Evolutionary conservation across 305 asterid genomes (phyloP), one percentile per base, ranked within the genome.

Genomic region (Rubia tinctorum): DNA sequence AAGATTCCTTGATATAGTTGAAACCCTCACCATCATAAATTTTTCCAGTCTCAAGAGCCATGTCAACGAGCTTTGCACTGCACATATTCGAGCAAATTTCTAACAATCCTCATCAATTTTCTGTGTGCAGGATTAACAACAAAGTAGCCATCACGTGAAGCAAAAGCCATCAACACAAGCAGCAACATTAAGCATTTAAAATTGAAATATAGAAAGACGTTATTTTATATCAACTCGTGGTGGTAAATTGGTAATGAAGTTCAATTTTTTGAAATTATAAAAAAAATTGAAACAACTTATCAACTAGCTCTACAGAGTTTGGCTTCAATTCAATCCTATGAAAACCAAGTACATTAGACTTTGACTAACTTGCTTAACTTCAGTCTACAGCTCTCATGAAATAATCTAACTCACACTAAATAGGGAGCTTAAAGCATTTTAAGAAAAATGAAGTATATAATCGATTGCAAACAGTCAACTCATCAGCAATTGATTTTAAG

Each of bases 41-140:
- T 80, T 91, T 93, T 1, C 96, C 98, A 69, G 92, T 82, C 47
- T 83, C 97, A 69, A 93, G 96, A 82, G 97, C 98, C 72, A 42
- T 78, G 75, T 93, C 98, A 59, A 91, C 97, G 80, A 93, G 98
- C 88, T 93, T 81, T 30, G 98, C 98, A 73, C 98, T 93, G 79
- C 66, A 79, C 30, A 61, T 58, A 66, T 61, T 75, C 27, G 45
- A 6, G 61, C 62, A 58, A 42, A 25, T 49, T 20, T 42, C 45
- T 20, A 55, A 78, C 44, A 75, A 53, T 53, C 23, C 59, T 51
- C 59, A 17, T 51, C 5, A 5, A 8, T 51, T 0, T 51, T 22
- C 18, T 1, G 13, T 18, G 49, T 37, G 40, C 40, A 37, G 40
- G 40, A 37, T 37, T 37, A 37, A 37, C 40, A 37, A 30, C 37